phyloP scores from a whole-genome alignment of 257 asterid genomes.

The Penstemon eatonii region DNA sequence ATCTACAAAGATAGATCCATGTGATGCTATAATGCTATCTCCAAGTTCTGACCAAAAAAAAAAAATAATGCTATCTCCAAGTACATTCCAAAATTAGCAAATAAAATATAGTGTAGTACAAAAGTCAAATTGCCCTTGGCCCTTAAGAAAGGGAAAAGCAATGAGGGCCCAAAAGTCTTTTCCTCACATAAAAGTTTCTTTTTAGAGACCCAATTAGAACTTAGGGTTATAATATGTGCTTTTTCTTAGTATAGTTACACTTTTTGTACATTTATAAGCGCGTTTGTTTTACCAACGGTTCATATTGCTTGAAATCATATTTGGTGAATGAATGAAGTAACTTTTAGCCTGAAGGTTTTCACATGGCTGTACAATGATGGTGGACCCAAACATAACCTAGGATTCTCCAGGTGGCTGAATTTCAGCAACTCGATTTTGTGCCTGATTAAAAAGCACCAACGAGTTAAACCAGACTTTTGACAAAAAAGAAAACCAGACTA shows the following conservation, averaged over 20 bases:
- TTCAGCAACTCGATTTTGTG: no score
- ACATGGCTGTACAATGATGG: no score
- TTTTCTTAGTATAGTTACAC: neutral
- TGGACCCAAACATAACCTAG: no score
- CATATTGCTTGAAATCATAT: neutral
- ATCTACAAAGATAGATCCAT: neutral
- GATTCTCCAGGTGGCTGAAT: no score
- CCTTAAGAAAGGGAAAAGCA: neutral
- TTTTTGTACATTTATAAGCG: neutral
- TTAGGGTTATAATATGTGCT: neutral
- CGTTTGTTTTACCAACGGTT: neutral
- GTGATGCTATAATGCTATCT: neutral
- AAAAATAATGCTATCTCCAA: neutral
- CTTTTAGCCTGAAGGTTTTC: no score
- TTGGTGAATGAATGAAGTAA: neutral
- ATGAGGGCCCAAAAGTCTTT: neutral
- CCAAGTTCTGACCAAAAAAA: no score
- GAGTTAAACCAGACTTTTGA: no score
- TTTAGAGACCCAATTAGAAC: neutral
- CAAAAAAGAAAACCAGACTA: no score
- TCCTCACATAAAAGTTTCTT: neutral
- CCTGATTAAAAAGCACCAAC: no score
- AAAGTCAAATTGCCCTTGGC: neutral
- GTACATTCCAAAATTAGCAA: neutral
- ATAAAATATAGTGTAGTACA: no score